Percentiles rank a stretch among this genome's conserved stretches.
phyloP scores from a whole-genome alignment of 129 eudicot genomes.

The Centella asiatica region DNA sequence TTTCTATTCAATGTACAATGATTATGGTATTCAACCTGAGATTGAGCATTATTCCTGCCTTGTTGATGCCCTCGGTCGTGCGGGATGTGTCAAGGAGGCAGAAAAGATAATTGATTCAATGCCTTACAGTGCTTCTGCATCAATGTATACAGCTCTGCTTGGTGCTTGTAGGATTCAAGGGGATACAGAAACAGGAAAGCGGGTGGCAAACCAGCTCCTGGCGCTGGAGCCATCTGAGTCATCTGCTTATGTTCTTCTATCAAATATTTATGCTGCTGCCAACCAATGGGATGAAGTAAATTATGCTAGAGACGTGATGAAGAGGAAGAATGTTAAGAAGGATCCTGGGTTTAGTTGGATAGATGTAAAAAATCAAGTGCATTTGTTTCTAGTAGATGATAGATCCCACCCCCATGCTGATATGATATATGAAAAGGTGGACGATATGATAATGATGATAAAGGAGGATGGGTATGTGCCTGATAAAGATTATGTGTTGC shows the following conservation, averaged over 20 bases:
- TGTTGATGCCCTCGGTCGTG: conserved; percentile 39
- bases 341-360: conserved; percentile 52
- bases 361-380: conserved; percentile 27
- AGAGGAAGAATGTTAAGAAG: conserved; percentile 31
- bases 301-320: conserved; percentile 32
- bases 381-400: conserved; percentile 43
- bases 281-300: conserved; percentile 43
- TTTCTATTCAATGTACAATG: conserved; percentile 26
- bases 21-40: conserved; percentile 34
- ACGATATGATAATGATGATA: conserved; percentile 30
- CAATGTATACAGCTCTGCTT: conserved; percentile 41
- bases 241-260: conserved; percentile 37
- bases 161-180: conserved; percentile 44
- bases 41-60: conserved; percentile 46
- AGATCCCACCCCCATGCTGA: conserved; percentile 28
- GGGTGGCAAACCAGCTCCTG: conserved; percentile 34
- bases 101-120: conserved; percentile 30
- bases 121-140: conserved; percentile 38
- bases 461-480: conserved; percentile 33
- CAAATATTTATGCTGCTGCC: conserved; percentile 34
- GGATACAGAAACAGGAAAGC: conserved; percentile 40
- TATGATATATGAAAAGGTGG: conserved; percentile 24
- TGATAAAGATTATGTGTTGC: conserved; percentile 21
- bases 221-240: conserved; percentile 38
- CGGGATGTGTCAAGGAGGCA: conserved; percentile 38